Evolutionary conservation across 805 yeast species (phyloP).

Genomic region (Candida tammaniensis): DNA sequence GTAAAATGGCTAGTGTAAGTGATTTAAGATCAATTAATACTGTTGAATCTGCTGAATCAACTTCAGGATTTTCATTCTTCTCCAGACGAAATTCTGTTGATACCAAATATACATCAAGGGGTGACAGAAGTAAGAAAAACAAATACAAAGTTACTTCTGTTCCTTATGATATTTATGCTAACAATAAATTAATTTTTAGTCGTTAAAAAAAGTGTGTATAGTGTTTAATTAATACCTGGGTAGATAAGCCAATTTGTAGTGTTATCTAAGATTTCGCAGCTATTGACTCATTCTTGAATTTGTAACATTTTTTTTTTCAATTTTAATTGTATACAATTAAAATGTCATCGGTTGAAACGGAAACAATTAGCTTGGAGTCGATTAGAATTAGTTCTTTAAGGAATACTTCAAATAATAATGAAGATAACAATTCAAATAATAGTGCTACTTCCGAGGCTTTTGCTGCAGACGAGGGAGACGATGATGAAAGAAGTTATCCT

Average conservation of each 20-base stretch:
- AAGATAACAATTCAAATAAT: neutral
- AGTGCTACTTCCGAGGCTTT: neutral
- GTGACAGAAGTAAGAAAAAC: constrained; percentile 12
- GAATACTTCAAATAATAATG: too few species aligned
- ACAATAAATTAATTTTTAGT: constrained; percentile 12
- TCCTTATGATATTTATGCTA: constrained; percentile 15
- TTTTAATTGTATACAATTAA: too few species aligned
- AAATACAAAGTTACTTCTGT: constrained; percentile 14
- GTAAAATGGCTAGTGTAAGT: constrained; percentile 11
- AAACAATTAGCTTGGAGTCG: too few species aligned
- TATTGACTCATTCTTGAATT: too few species aligned
- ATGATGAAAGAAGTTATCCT: constrained; percentile 36
- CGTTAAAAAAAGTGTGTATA: constrained; percentile 5
- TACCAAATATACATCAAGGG: constrained; percentile 10
- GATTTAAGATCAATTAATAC: constrained; percentile 14
- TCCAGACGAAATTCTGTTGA: constrained; percentile 12
- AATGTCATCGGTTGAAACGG: too few species aligned
- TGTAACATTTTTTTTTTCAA: too few species aligned
- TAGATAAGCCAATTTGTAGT: too few species aligned
- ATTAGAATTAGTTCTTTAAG: too few species aligned
- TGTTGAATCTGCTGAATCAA: constrained; percentile 13
- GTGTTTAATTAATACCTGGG: too few species aligned
- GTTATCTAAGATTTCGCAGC: too few species aligned
- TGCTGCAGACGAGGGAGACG: neutral
- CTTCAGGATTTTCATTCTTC: constrained; percentile 18